A percentile compares a stretch with the other conserved stretches of the same genome.
Evolutionary conservation across 441 rosid genomes (phyloP).

Genomic region (Manihot esculenta): DNA sequence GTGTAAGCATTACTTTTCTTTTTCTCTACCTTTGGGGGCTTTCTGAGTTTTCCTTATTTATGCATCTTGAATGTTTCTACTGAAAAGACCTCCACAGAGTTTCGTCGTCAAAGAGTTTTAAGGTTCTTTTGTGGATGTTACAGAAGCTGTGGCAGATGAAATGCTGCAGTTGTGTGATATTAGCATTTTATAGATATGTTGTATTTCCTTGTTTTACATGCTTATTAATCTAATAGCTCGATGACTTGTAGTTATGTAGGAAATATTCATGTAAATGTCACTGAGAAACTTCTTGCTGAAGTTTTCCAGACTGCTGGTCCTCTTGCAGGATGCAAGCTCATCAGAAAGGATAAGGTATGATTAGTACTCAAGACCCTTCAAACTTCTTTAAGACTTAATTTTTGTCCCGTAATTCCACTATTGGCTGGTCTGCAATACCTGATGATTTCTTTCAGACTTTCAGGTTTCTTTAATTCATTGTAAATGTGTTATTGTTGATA

Average conservation of each 20-base stretch:
- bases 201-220: slow-evolving; percentile 6
- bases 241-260: slow-evolving; percentile 78
- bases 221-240: slow-evolving; percentile 26
- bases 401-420: neutral
- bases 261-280: slow-evolving; percentile 79
- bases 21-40: slow-evolving; percentile 17
- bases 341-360: slow-evolving; percentile 80
- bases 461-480: neutral
- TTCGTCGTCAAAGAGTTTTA: no score
- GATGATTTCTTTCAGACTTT: neutral
- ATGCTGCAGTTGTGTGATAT: neutral
- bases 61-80: slow-evolving; percentile 1
- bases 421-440: neutral
- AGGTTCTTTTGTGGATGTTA: neutral
- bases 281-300: slow-evolving; percentile 85
- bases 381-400: neutral
- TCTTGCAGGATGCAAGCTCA: slow-evolving; percentile 83
- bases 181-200: neutral
- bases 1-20: slow-evolving; percentile 66
- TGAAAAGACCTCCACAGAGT: neutral
- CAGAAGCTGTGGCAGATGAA: neutral
- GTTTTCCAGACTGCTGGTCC: slow-evolving; percentile 88
- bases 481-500: neutral
- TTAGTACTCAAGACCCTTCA: neutral
- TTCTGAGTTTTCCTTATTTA: neutral